Evolutionary conservation across 2,329 filamentous ascomycete species (phyloP), one percentile per base, ranked within the genome.

Genomic region (Pseudocercospora cruenta): DNA sequence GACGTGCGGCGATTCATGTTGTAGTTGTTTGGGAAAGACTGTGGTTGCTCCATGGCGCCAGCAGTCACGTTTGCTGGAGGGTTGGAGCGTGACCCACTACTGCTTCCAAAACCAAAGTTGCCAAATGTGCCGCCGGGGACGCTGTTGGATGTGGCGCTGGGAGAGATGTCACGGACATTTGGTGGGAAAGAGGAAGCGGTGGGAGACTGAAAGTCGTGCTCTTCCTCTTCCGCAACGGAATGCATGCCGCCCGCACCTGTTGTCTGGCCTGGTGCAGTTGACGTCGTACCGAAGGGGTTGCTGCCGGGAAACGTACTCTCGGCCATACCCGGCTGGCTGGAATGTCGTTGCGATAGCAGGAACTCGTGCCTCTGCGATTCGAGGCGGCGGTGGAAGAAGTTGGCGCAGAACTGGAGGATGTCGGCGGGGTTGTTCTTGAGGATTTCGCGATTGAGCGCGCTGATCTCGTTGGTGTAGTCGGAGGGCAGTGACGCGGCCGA

Each of bases 1-100:
- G 95, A 98, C 45, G 94, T 97, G 74, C 95, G 92, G 70, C 95
- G 91, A 73, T 88, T 91, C 80, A 97, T 90, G 79, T 96, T 96
- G 82, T 97, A 98, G 79, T 98, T 94, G 73, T 88, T 91, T 63
- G 95, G 95, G 76, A 97, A 92, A 73, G 88, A 89, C 71, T 92
- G 89, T 45, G 86, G 81, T 21, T 72, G 70, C 67, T 87, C 86
- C 64, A 85, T 84, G 22, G 83, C 71, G 67, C 76, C 77, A 33
- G 72, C 65, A 78, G 72, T 79, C 79, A 77, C 84, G 77, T 72
- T 83, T 62, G 67, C 79, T 75, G 66, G 78, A 73, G 69, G 78
- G 77, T 74, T 77, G 77, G 67, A 62, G 26, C 33, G 58, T 53
- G 64, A 67, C 60, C 70, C 67, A 39, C 69, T 55, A 21, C 70